These are phyloP conservation scores for Aspergillus sp. DNA, from an alignment of 2,329 filamentous ascomycete species.

Conservation along the genomic window DNA sequence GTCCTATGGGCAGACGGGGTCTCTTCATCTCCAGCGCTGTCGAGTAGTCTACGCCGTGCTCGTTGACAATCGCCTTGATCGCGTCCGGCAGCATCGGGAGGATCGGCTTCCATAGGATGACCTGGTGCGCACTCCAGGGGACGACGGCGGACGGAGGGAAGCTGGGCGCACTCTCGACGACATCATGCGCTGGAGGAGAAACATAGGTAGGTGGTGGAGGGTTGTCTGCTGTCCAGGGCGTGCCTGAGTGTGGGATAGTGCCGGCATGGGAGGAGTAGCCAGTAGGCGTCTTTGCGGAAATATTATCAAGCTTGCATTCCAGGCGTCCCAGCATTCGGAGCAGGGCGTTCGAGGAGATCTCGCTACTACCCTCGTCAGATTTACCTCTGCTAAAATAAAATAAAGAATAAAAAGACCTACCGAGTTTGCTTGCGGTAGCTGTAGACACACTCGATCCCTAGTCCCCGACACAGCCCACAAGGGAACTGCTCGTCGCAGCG, in stretches of 20 bases:
- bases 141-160: background rate
- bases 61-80: background rate
- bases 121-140: background rate
- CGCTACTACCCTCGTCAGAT: background rate
- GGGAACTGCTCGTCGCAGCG: background rate
- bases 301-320: background rate
- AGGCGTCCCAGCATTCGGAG: background rate
- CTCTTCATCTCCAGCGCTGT: background rate
- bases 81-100: background rate
- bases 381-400: background rate
- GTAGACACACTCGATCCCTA: background rate
- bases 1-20: background rate
- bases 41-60: background rate
- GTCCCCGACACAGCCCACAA: background rate
- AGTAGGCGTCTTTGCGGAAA: background rate
- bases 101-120: background rate
- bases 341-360: background rate
- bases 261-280: background rate
- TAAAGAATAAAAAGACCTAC: background rate
- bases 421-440: background rate
- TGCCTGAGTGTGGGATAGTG: background rate
- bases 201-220: background rate
- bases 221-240: background rate
- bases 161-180: background rate
- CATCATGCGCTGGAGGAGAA: background rate